These are phyloP conservation scores for Monosporozyma aquatica DNA, from an alignment of 805 yeast genomes.

Conservation along the genomic window DNA sequence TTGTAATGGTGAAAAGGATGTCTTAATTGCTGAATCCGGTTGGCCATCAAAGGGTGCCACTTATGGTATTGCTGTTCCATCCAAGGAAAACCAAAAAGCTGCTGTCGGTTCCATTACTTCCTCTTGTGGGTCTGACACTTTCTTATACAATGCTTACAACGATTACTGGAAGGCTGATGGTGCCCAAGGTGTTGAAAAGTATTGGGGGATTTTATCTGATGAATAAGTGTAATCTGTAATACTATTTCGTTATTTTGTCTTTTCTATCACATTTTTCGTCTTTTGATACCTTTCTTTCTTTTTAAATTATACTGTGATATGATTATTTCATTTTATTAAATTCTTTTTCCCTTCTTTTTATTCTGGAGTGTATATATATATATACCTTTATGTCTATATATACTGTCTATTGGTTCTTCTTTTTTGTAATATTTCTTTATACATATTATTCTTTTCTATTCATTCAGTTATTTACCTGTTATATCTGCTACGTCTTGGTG, in stretches of 20 bases:
- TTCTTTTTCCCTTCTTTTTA: background rate
- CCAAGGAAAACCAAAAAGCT: conserved; percentile 59
- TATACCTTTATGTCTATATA: background rate
- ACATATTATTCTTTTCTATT: background rate
- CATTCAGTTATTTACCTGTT: background rate
- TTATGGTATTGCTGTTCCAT: conserved; percentile 78
- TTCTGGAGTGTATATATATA: background rate
- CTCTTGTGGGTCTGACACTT: conserved; percentile 55
- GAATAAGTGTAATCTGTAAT: conserved; percentile 6
- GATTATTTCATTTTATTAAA: no score
- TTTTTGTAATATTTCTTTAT: no score
- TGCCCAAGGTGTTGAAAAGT: conserved; percentile 61
- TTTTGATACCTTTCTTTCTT: conserved; percentile 1
- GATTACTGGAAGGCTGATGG: conserved; percentile 86
- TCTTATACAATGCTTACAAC: conserved; percentile 78
- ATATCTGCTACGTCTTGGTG: conserved; percentile 1
- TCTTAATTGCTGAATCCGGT: conserved; percentile 86
- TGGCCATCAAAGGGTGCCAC: conserved; percentile 91
- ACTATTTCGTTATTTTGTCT: background rate
- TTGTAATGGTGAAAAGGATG: conserved; percentile 67
- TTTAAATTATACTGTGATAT: no score
- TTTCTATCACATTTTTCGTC: background rate
- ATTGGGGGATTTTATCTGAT: conserved; percentile 62
- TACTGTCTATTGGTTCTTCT: background rate
- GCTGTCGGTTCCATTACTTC: conserved; percentile 60